These are phyloP conservation scores for Suhomyces pyralidae DNA, from an alignment of 805 yeast genomes.

Conservation along the genomic window DNA sequence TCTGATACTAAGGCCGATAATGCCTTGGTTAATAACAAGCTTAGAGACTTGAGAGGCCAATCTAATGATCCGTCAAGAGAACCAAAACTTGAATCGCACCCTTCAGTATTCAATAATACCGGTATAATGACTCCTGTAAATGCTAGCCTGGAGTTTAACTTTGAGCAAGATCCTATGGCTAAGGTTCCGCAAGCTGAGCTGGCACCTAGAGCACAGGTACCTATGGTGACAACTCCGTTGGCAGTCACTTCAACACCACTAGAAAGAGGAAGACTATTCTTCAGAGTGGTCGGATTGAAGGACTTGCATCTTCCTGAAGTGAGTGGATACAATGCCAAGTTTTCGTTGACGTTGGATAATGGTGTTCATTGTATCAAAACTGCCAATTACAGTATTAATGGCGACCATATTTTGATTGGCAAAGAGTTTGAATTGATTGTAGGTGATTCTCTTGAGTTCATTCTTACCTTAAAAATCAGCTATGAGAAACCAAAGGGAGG, in stretches of 20 bases:
- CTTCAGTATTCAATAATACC: conserved; percentile 2
- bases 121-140: not conserved
- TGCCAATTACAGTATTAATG: conserved; percentile 41
- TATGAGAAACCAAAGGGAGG: conserved; percentile 51
- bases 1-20: not conserved
- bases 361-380: conserved; percentile 79
- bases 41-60: conserved; percentile 6
- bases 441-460: conserved; percentile 57
- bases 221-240: not conserved
- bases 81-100: not conserved
- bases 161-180: not conserved
- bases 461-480: conserved; percentile 68
- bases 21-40: conserved; percentile 6
- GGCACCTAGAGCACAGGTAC: not conserved
- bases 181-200: not conserved
- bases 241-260: conserved; percentile 2
- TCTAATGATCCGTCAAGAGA: not conserved
- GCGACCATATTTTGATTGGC: conserved; percentile 40
- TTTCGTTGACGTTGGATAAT: conserved; percentile 64
- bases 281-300: conserved; percentile 46
- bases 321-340: conserved; percentile 43
- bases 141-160: not conserved
- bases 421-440: conserved; percentile 81
- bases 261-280: conserved; percentile 55
- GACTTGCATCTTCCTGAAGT: conserved; percentile 49